Base-by-base conservation (phyloP, 768 basidiomycete genomes). In the Phaeotremella skinneri region DNA sequence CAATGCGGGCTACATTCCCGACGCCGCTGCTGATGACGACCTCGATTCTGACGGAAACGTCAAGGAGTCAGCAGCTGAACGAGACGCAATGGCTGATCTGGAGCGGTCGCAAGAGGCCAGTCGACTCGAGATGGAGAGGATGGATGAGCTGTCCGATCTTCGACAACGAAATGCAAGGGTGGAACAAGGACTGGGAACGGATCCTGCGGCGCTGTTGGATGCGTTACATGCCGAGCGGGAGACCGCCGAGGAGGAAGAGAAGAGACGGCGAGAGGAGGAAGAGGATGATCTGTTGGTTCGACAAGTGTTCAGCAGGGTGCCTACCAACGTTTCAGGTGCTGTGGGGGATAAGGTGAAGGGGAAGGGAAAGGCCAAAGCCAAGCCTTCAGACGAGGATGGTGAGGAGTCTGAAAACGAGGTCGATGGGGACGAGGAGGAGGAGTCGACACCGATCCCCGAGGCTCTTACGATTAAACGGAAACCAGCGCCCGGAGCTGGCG, bases 121-220 rank as follows among this genome's bases (percentile, higher is more conserved):
- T 31, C 92, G 94, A 77, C 84, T 93, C 52, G 94, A 97, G 79
- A 99, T 99, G 96, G 96, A 97, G 71, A 88, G 94, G 55, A 82
- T 98, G 66, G 96, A 99, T 73, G 91, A 91, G 13, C 81, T 99
- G 58, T 91, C 96, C 74, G 93, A 97, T 62, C 55, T 77, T 31
- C 68, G 75, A 42, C 71, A 74, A 58, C 83, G 92, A 56, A 90
- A 91, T 66, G 94, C 97, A 66, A 82, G 91, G 29, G 80, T 90
- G 21, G 91, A 89, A 16, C 84, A 74, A 25, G 77, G 89, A 42
- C 79, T 84, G 0, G 85, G 85, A 7, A 87, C 90, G 68, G 72
- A 78, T 45, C 75, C 94, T 39, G 85, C 83, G 4, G 81, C 85
- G 52, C 72, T 90, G 32, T 58, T 75, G 4, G 61, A 58, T 21